phyloP scores from a whole-genome alignment of 2,329 filamentous ascomycete species.

The Cordyceps farinosa region DNA sequence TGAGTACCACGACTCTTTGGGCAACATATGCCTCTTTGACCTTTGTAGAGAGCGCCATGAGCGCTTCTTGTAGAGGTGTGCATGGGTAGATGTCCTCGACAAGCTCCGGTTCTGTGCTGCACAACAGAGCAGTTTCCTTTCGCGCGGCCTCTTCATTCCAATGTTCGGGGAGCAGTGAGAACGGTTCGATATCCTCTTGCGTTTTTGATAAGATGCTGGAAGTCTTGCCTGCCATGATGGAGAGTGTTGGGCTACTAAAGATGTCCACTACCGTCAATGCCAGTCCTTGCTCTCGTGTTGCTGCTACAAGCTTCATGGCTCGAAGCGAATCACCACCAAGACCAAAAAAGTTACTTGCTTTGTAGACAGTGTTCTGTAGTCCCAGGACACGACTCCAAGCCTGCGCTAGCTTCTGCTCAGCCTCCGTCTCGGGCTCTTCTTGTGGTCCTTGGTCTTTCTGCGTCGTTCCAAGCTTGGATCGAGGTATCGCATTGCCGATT shows the following conservation, averaged over 20 bases:
- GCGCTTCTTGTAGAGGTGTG: constrained; percentile 51
- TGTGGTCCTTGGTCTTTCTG: constrained; percentile 23
- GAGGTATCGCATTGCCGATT: constrained; percentile 39
- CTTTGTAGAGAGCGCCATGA: constrained; percentile 51
- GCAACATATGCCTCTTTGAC: constrained; percentile 51
- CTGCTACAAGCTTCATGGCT: constrained; percentile 49
- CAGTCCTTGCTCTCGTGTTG: constrained; percentile 38
- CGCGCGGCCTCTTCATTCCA: constrained; percentile 35
- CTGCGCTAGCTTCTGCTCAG: constrained; percentile 36
- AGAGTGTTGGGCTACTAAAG: constrained; percentile 43
- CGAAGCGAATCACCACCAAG: constrained; percentile 49
- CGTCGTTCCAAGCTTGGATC: constrained; percentile 34
- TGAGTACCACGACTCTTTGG: constrained; percentile 44
- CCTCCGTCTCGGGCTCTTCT: constrained; percentile 35
- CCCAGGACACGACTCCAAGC: constrained; percentile 40
- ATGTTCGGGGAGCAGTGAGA: constrained; percentile 37
- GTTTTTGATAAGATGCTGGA: constrained; percentile 24
- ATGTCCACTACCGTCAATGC: constrained; percentile 43
- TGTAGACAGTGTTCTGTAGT: constrained; percentile 31
- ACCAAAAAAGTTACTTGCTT: constrained; percentile 44
- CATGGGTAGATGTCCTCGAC: constrained; percentile 54
- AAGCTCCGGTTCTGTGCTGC: constrained; percentile 31
- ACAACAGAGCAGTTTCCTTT: constrained; percentile 38
- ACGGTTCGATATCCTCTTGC: constrained; percentile 31
- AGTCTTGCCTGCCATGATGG: constrained; percentile 39